These are phyloP conservation scores for Pleurotus djamor DNA, from an alignment of 768 basidiomycete genomes.

Conservation along the genomic window DNA sequence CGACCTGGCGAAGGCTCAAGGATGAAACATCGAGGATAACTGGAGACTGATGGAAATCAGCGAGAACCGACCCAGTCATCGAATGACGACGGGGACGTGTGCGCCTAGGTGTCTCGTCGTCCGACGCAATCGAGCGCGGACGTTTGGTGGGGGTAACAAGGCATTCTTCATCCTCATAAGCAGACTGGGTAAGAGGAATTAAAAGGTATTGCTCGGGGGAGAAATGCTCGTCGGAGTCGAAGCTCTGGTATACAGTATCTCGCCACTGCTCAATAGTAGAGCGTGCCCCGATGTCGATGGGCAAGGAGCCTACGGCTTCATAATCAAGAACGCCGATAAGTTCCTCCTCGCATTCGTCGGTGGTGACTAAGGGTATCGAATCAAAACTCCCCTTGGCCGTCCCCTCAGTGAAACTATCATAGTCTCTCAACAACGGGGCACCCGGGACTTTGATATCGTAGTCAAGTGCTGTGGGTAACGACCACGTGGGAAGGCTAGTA, in stretches of 20 bases:
- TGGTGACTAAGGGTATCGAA: slow-evolving; percentile 32
- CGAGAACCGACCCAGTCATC: slow-evolving; percentile 5
- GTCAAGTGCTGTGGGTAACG: slow-evolving; percentile 16
- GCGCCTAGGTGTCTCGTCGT: slow-evolving; percentile 22
- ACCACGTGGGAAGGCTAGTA: slow-evolving; percentile 9
- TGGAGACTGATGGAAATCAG: background rate
- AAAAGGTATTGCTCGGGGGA: background rate
- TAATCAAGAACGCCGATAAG: slow-evolving; percentile 30
- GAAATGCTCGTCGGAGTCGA: slow-evolving; percentile 6
- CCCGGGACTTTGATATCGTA: slow-evolving; percentile 28
- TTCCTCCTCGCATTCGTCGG: slow-evolving; percentile 30
- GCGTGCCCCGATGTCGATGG: slow-evolving; percentile 17
- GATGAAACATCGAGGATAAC: background rate
- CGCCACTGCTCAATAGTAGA: slow-evolving; percentile 42
- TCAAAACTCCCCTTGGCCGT: slow-evolving; percentile 53
- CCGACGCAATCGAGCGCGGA: slow-evolving; percentile 34
- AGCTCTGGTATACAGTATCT: slow-evolving; percentile 30
- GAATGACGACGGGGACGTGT: slow-evolving; percentile 12
- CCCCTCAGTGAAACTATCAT: slow-evolving; percentile 61
- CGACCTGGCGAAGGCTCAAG: background rate
- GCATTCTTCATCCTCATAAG: slow-evolving; percentile 1
- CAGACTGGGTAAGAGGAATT: background rate
- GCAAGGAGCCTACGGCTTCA: slow-evolving; percentile 26
- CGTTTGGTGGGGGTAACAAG: slow-evolving; percentile 27
- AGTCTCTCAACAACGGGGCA: slow-evolving; percentile 52